Conservation (phyloP, 495 filamentous ascomycete species). For the Penicillium paxilli region DNA sequence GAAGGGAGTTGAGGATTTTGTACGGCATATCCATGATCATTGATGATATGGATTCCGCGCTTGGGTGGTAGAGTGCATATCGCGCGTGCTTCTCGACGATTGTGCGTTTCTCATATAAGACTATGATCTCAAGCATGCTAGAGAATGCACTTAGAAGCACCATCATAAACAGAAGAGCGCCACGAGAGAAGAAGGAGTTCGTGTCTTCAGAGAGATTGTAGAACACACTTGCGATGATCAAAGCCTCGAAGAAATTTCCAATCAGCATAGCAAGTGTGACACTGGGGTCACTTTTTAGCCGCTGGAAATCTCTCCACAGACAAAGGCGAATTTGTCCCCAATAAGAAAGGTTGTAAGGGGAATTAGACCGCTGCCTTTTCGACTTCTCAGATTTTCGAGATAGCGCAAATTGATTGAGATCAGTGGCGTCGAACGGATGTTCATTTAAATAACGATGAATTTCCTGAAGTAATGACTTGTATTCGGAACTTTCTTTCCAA, state of each 20-base stretch:
- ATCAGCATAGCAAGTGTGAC: conserved; percentile 69
- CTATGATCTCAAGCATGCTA: conserved; percentile 73
- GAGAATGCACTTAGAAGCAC: conserved; percentile 83
- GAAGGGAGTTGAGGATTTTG: conserved; percentile 52
- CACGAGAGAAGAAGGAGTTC: conserved; percentile 71
- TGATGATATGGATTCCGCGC: conserved; percentile 79
- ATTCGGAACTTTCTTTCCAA: conserved; percentile 75
- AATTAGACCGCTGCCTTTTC: conserved; percentile 59
- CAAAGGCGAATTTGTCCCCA: conserved; percentile 71
- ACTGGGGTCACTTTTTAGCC: conserved; percentile 66
- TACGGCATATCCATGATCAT: conserved; percentile 79
- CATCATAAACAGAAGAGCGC: conserved; percentile 82
- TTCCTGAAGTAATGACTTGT: conserved; percentile 61
- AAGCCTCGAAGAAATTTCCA: conserved; percentile 70
- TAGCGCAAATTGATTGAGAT: conserved; percentile 66
- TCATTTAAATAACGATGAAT: conserved; percentile 67
- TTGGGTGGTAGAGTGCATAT: conserved; percentile 92
- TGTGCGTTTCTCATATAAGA: conserved; percentile 79
- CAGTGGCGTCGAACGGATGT: conserved; percentile 63
- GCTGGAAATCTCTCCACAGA: conserved; percentile 68
- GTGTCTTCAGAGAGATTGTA: conserved; percentile 67
- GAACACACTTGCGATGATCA: conserved; percentile 82
- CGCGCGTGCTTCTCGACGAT: conserved; percentile 90
- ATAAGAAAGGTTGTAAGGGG: conserved; percentile 77
- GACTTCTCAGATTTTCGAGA: conserved; percentile 56